Evolutionary conservation across 371 early-diverging fungal genomes (phyloP), one percentile per base, ranked within the genome.

Genomic region (Mucor racemosus): DNA sequence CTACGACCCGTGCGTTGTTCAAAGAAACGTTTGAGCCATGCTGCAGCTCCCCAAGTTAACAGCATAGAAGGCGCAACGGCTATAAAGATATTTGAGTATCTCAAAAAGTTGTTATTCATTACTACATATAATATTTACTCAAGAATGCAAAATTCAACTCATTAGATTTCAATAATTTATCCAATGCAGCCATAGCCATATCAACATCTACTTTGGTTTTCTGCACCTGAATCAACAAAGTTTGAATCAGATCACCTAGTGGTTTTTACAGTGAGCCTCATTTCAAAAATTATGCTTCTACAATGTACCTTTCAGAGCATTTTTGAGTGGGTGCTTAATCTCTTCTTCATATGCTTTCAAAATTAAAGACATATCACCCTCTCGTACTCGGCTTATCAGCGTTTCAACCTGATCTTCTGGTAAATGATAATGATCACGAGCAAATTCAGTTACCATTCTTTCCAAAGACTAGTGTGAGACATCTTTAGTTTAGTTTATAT

Each of bases 121-220:
- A 4, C 14, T 15, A 7, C 14, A 31, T 26, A 26, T 26, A 26
- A 26, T 26, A 19, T 26, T 59, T 74, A 79, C 82, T 79, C 44
- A 98, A 68, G 64, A 98, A 88, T 10, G 94, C 92, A 86, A 98
- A 98, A 68, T 97, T 98, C 58, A 97, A 89, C 74, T 98, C 98
- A 76, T 98, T 97, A 0, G 97, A 90, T 66, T 90, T 88, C 46
- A 98, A 84, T 34, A 98, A 88, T 69, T 96, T 94, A 76, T 98
- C 97, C 21, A 98, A 73, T 1, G 96, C 96, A 0, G 92, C 81
- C 93, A 98, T 92, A 19, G 97, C 95, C 5, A 93, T 75, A 59
- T 93, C 95, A 14, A 94, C 85, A 74, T 97, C 97, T 1, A 98
- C 97, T 67, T 94, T 94, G 14, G 90, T 89, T 70, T 94, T 93